A percentile compares a stretch with the other conserved stretches of the same genome.
phyloP scores from a whole-genome alignment of 495 filamentous ascomycete species.

The Pyrenula aspistea region DNA sequence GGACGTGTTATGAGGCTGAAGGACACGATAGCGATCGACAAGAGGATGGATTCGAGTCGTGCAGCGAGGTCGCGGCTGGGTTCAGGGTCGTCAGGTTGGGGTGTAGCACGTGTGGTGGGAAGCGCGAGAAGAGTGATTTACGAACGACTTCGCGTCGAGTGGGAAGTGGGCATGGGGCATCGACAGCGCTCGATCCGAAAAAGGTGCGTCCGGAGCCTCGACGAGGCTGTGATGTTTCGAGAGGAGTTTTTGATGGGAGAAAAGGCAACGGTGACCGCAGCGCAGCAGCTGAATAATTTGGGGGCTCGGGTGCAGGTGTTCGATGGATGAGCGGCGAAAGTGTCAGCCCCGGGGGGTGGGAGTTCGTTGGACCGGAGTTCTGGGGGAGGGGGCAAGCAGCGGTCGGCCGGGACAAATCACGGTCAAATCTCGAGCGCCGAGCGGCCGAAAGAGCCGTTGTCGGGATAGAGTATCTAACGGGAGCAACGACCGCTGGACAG shows the following conservation, averaged over 20 bases:
- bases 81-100: too few relatives aligned
- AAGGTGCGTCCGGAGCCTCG: background rate
- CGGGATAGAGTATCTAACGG: background rate
- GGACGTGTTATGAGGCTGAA: constrained; percentile 18
- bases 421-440: background rate
- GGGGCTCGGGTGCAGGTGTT: background rate
- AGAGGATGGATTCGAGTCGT: background rate
- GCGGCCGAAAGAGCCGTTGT: background rate
- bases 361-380: background rate
- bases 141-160: background rate
- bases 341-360: background rate
- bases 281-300: background rate
- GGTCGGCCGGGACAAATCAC: background rate
- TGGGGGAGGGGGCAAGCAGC: background rate
- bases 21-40: constrained; percentile 3
- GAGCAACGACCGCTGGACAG: background rate
- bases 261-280: background rate
- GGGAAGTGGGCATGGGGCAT: background rate
- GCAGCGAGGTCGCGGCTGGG: background rate
- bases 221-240: background rate
- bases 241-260: background rate
- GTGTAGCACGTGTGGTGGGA: too few relatives aligned
- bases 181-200: background rate
- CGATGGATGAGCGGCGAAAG: constrained; percentile 1
- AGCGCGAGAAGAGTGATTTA: background rate